Evolutionary conservation across 345 rosid genomes (phyloP).

Genomic region (Eucalyptus sp.): DNA sequence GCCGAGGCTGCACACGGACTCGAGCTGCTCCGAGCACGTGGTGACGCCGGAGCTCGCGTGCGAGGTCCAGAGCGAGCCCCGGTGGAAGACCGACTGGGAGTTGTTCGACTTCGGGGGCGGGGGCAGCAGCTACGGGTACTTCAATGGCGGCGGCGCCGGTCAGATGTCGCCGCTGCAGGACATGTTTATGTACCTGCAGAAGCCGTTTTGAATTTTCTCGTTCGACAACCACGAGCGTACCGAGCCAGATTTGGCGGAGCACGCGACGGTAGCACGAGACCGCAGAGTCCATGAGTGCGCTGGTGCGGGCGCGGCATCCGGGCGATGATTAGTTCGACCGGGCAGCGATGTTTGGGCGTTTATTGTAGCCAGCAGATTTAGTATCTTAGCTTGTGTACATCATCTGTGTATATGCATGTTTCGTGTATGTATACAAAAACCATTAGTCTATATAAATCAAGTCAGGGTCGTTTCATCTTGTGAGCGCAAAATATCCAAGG

Average conservation of each 20-base stretch:
- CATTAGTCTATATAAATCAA: neutral
- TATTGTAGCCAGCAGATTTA: neutral
- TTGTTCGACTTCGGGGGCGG: constrained; percentile 11
- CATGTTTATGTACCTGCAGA: constrained; percentile 52
- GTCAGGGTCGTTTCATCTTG: neutral
- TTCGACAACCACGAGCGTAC: neutral
- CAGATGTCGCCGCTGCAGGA: constrained; percentile 70
- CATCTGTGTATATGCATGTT: neutral
- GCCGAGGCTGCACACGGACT: constrained; percentile 66
- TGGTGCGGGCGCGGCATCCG: neutral
- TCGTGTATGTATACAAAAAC: neutral
- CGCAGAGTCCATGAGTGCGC: neutral
- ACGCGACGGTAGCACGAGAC: constrained; percentile 36
- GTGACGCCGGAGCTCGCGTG: constrained; percentile 75
- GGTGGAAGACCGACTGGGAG: constrained; percentile 29
- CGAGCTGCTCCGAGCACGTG: constrained; percentile 77
- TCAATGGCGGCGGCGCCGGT: constrained; percentile 16
- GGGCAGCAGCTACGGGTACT: constrained; percentile 47
- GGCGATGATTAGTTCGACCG: neutral
- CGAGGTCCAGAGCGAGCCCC: constrained; percentile 94
- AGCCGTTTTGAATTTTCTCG: constrained; percentile 20
- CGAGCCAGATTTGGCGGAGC: neutral
- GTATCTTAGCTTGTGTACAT: neutral
- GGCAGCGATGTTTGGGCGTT: neutral
- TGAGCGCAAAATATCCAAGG: neutral